phyloP scores from a whole-genome alignment of 73 alveolate genomes.

The Paramecium tetraurelia region DNA sequence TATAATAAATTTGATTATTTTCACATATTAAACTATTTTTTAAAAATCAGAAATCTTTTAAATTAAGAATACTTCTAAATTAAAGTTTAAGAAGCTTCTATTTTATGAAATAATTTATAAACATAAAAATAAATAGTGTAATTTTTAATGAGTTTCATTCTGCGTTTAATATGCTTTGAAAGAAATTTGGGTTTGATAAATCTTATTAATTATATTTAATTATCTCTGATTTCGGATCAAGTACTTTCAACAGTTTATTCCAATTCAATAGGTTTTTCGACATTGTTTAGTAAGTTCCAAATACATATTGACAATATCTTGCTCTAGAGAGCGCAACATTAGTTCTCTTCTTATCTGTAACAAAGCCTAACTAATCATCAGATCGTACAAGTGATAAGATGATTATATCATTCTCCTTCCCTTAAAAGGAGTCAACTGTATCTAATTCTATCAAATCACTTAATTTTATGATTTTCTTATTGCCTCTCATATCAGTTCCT shows the following conservation, averaged over 20 bases:
- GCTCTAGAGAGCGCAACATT: conserved; percentile 62
- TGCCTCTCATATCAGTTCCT: neutral
- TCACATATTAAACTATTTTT: no score
- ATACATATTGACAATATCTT: neutral
- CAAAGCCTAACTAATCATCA: conserved; percentile 11
- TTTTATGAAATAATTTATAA: no score
- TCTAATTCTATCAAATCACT: neutral
- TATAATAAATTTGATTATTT: no score
- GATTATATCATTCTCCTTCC: conserved; percentile 55
- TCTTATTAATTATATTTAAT: neutral
- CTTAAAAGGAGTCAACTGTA: conserved; percentile 46
- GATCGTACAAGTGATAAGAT: conserved; percentile 57
- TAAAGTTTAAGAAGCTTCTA: no score
- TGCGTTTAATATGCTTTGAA: neutral
- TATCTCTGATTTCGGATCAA: neutral
- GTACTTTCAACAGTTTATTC: neutral
- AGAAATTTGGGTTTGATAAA: neutral
- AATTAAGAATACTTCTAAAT: no score
- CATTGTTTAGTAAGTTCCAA: conserved; percentile 21
- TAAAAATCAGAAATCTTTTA: no score
- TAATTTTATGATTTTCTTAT: neutral
- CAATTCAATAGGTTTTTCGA: neutral
- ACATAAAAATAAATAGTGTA: no score
- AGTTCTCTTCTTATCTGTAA: conserved; percentile 4
- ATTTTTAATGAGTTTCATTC: neutral